These are phyloP conservation scores for Pterocarpus santalinus DNA, from an alignment of 306 rosid genomes.

Conservation along the genomic window DNA sequence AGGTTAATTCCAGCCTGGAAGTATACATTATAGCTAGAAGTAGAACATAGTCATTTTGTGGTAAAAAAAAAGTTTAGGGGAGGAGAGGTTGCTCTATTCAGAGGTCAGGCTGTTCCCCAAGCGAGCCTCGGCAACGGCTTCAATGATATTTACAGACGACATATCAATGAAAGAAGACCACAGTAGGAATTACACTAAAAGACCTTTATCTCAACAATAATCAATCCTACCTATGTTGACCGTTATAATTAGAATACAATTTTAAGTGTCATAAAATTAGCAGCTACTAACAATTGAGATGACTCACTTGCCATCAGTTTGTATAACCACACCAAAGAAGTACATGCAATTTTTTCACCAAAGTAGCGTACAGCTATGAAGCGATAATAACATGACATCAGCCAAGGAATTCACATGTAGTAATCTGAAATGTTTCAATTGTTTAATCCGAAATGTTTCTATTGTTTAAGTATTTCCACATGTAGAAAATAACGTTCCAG, in stretches of 20 bases:
- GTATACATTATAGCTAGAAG: neutral
- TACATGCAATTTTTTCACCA: neutral
- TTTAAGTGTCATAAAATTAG: neutral
- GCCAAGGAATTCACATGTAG: neutral
- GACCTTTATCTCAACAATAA: neutral
- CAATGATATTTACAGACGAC: neutral
- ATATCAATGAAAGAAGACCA: neutral
- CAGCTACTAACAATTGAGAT: conserved; percentile 3
- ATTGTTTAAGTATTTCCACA: neutral
- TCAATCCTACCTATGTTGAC: neutral
- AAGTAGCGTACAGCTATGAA: neutral
- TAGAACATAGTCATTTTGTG: neutral
- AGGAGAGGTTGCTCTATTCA: neutral
- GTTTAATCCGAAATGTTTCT: neutral
- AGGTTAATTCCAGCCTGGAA: neutral
- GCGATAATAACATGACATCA: neutral
- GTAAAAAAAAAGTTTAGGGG: neutral
- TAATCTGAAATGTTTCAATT: neutral
- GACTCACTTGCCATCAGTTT: neutral
- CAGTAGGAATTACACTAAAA: neutral
- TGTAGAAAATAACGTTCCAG: neutral
- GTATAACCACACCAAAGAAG: neutral
- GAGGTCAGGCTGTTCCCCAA: neutral
- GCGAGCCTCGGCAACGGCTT: neutral
- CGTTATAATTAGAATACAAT: conserved; percentile 23